These are phyloP conservation scores for Metschnikowia koreensis DNA, from an alignment of 805 yeast species.

Conservation along the genomic window DNA sequence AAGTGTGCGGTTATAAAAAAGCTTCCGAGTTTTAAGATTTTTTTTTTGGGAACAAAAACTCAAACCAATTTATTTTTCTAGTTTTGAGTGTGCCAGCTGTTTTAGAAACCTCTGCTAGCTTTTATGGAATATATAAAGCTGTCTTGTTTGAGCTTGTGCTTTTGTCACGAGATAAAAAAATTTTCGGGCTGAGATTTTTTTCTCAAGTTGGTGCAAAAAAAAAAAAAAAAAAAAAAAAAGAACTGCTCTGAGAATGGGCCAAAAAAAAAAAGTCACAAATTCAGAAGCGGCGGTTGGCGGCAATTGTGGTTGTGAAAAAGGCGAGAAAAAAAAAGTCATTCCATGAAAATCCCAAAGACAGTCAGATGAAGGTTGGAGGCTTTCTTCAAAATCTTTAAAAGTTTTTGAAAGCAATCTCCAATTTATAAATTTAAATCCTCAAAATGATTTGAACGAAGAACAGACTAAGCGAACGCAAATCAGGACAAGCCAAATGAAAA, in stretches of 20 bases:
- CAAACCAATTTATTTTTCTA: neutral
- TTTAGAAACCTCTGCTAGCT: neutral
- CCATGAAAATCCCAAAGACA: neutral
- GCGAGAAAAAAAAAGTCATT: neutral
- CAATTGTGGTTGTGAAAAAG: conserved; percentile 4
- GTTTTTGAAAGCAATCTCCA: too few species aligned
- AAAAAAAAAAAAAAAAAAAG: conserved; percentile 6
- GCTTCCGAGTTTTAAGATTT: neutral
- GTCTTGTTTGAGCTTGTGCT: conserved; percentile 5
- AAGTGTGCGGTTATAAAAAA: conserved; percentile 2
- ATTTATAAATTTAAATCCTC: too few species aligned
- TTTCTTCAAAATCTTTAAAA: too few species aligned
- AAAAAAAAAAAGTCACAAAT: conserved; percentile 13
- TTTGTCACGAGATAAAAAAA: conserved; percentile 11
- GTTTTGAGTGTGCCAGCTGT: neutral
- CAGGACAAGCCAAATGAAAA: too few species aligned
- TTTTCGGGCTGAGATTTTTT: conserved; percentile 10
- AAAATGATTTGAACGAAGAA: too few species aligned
- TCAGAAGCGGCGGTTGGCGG: conserved; percentile 3
- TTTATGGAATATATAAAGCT: conserved; percentile 3
- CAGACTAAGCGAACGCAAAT: too few species aligned
- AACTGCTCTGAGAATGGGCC: neutral
- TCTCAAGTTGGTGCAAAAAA: conserved; percentile 8
- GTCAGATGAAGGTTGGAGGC: too few species aligned
- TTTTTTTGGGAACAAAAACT: neutral